Conservation (phyloP, 129 eudicot species). For the Chrysanthemum makinoi region DNA sequence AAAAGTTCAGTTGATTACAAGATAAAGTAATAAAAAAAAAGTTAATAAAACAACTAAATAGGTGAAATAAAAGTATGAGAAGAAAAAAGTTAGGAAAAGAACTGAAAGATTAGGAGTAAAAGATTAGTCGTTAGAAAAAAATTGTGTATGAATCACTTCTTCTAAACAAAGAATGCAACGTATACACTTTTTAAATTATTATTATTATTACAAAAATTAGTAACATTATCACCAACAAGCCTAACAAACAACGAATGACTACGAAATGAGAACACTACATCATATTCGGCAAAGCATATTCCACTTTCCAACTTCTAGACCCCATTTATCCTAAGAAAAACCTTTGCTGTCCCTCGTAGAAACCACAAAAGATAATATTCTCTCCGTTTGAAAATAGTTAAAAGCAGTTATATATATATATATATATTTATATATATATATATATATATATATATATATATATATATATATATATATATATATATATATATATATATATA, state of each 20-base stretch:
- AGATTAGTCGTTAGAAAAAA: not conserved
- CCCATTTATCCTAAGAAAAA: not conserved
- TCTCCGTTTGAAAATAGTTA: not conserved
- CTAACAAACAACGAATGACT: conserved; percentile 27
- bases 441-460: no score
- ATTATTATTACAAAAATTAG: not conserved
- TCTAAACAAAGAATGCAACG: conserved; percentile 13
- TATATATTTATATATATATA: no score
- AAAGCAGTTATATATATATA: not conserved
- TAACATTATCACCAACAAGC: conserved; percentile 6
- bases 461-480: no score
- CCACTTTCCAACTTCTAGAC: conserved; percentile 7
- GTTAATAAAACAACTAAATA: not conserved
- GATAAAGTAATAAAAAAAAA: not conserved
- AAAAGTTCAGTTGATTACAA: no score
- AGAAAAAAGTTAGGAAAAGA: not conserved
- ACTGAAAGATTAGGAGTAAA: not conserved
- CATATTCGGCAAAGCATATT: conserved; percentile 32
- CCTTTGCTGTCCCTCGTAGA: not conserved
- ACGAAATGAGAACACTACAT: conserved; percentile 24
- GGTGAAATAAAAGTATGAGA: no score
- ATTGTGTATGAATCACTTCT: no score
- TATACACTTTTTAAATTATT: not conserved
- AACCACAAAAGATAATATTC: conserved; percentile 10
- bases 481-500: no score